Evolutionary conservation across 1,284 basidiomycete genomes (phyloP).

Genomic region (Naganishia sp.): DNA sequence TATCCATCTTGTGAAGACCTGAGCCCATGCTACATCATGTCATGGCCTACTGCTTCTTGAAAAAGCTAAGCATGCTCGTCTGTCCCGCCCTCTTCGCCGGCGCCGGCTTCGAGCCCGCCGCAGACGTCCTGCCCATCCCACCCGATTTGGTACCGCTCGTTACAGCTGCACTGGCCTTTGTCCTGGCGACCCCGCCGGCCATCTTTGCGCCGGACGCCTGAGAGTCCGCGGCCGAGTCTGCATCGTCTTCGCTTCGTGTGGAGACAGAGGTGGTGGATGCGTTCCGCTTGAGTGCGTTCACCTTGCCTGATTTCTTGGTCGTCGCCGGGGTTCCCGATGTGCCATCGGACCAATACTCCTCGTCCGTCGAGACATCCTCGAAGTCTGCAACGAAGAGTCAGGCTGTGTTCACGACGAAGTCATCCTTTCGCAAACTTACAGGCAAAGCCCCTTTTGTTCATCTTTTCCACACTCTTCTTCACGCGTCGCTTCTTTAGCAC

Average conservation of each 20-base stretch:
- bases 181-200: slow-evolving; percentile 24
- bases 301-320: slow-evolving; percentile 6
- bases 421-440: not conserved
- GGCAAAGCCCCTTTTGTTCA: slow-evolving; percentile 26
- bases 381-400: not conserved
- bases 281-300: slow-evolving; percentile 17
- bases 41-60: slow-evolving; percentile 19
- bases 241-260: slow-evolving; percentile 20
- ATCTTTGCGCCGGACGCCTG: slow-evolving; percentile 3
- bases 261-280: slow-evolving; percentile 22
- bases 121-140: slow-evolving; percentile 18
- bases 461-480: slow-evolving; percentile 14
- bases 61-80: slow-evolving; percentile 19
- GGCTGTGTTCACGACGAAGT: not conserved
- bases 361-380: slow-evolving; percentile 31
- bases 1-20: too few relatives aligned
- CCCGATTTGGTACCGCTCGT: slow-evolving; percentile 14
- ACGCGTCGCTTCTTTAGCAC: slow-evolving; percentile 26
- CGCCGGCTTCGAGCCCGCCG: slow-evolving; percentile 10
- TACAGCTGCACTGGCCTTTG: slow-evolving; percentile 16
- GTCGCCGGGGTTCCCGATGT: not conserved
- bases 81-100: slow-evolving; percentile 18
- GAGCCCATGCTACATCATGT: too few relatives aligned
- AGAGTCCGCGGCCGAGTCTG: slow-evolving; percentile 14
- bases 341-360: slow-evolving; percentile 31